Base-by-base conservation (phyloP, 164 flowering plant species). In the Vitis riparia region DNA sequence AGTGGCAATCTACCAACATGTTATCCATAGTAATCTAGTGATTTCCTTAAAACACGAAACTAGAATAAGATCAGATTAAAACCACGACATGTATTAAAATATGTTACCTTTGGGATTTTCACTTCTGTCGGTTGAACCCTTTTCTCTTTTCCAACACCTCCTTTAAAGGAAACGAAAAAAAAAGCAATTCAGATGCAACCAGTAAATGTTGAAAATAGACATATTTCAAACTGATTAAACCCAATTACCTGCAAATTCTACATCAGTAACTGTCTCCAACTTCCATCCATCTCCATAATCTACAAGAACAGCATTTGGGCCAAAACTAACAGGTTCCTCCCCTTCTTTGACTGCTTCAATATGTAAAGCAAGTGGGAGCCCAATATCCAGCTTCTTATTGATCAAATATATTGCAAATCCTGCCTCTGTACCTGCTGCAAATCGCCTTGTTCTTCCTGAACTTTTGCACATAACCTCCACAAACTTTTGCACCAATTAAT, bases 281-380 rank as follows among this genome's bases (percentile, higher is more conserved):
- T 74, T 88, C 96, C 97, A 93, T n/a, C 88, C 91, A 66, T 71
- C 66, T 11, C 97, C 97, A 76, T 88, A 89, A 66, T 84, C 76
- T 11, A 80, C 82, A 51, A 93, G 94, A 73, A 69, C 68, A 0
- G 94, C 79, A 78, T 66, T 80, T 53, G 87, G 91, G 32, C 94
- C 94, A 80, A 93, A 93, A 77, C 66, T 82, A 17, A 93, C 71
- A 30, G 98, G 87, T 64, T 87, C 97, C 57, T 93, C 95, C 32
- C 90, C 93, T 63, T 86, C 86, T 81, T 91, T 93, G 66, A 80
- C 79, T 8, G 97, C 91, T 79, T 88, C 92, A 61, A 93, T 84
- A 67, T 82, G 69, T 32, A 67, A 75, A 66, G 83, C 91, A 8
- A 73, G 72, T 49, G 80, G 77, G 3, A 12, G 48, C 17, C 81